Evolutionary conservation across 2,329 filamentous ascomycete genomes (phyloP).

Genomic region (Celoporthe dispersa): DNA sequence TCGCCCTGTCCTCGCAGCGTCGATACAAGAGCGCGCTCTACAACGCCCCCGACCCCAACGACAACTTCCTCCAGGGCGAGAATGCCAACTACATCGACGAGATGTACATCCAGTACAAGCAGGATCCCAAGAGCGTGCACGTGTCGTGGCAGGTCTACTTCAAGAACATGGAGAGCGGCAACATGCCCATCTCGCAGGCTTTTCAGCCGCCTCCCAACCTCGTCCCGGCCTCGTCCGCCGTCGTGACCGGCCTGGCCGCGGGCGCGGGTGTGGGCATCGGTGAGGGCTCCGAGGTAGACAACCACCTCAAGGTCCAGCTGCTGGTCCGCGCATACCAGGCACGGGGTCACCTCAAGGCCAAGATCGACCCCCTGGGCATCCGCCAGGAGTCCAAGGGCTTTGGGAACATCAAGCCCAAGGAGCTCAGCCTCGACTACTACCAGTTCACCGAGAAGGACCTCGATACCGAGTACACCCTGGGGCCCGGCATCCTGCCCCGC

Average conservation of each 20-base stretch:
- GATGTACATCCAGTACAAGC: constrained; percentile 99
- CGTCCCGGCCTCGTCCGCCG: constrained; percentile 79
- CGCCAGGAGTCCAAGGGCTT: constrained; percentile 83
- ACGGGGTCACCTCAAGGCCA: constrained; percentile 96
- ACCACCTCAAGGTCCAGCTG: constrained; percentile 97
- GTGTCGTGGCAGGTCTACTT: constrained; percentile 99
- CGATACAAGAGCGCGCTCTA: constrained; percentile 60
- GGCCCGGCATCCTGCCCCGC: constrained; percentile 90
- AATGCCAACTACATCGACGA: constrained; percentile 99
- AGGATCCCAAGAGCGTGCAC: constrained; percentile 91
- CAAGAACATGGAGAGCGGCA: constrained; percentile 97
- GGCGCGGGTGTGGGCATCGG: constrained; percentile 68
- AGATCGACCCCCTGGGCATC: constrained; percentile 95
- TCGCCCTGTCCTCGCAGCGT: constrained; percentile 55
- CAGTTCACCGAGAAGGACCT: constrained; percentile 94
- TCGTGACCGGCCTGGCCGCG: constrained; percentile 74
- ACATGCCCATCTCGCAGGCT: constrained; percentile 96
- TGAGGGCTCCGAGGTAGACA: constrained; percentile 82
- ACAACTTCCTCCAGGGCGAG: constrained; percentile 95
- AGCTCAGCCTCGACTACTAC: constrained; percentile 92
- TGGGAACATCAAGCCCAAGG: constrained; percentile 85
- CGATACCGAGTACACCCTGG: constrained; percentile 87
- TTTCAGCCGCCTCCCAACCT: constrained; percentile 95
- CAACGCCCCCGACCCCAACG: constrained; percentile 75
- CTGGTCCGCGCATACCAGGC: constrained; percentile 97